Evolutionary conservation across 2,329 filamentous ascomycete genomes (phyloP).

Genomic region (Penicillium sp.): DNA sequence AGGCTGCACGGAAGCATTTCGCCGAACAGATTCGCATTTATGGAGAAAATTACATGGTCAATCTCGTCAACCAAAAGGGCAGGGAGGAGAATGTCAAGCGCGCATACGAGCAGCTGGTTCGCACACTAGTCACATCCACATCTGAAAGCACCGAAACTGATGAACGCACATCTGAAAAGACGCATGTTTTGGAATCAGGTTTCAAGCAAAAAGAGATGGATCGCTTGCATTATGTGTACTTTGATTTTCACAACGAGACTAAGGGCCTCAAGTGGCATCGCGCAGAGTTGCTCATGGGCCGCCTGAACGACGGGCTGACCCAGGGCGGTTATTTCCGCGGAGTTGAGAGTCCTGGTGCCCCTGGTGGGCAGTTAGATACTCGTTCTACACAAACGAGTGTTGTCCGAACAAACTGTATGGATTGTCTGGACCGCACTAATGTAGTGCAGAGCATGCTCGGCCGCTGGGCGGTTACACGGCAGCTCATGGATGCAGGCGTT

Average conservation of each 20-base stretch:
- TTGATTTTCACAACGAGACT: conserved; percentile 97
- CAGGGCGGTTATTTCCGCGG: conserved; percentile 90
- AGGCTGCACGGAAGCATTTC: conserved; percentile 82
- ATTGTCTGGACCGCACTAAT: conserved; percentile 95
- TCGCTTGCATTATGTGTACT: conserved; percentile 92
- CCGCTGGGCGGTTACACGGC: conserved; percentile 81
- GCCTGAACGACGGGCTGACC: conserved; percentile 70
- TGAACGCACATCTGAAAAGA: conserved; percentile 69
- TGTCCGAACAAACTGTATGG: conserved; percentile 98
- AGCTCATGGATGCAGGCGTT: conserved; percentile 80
- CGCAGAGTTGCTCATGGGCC: conserved; percentile 79
- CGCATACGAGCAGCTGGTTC: conserved; percentile 88
- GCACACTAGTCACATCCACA: conserved; percentile 68
- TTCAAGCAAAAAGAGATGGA: conserved; percentile 66
- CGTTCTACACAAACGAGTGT: conserved; percentile 81
- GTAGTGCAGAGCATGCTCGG: conserved; percentile 97
- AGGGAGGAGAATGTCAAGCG: conserved; percentile 85
- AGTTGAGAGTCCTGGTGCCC: conserved; percentile 73
- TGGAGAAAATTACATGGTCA: conserved; percentile 95
- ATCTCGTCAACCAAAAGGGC: conserved; percentile 94
- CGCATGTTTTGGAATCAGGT: conserved; percentile 69
- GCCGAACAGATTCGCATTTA: conserved; percentile 90
- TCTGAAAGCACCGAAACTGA: conserved; percentile 65
- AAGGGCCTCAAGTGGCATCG: conserved; percentile 93
- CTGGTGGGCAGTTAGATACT: conserved; percentile 71